Evolutionary conservation across 2,329 filamentous ascomycete genomes (phyloP), one percentile per base, ranked within the genome.

Genomic region (Elsinoe batatas): DNA sequence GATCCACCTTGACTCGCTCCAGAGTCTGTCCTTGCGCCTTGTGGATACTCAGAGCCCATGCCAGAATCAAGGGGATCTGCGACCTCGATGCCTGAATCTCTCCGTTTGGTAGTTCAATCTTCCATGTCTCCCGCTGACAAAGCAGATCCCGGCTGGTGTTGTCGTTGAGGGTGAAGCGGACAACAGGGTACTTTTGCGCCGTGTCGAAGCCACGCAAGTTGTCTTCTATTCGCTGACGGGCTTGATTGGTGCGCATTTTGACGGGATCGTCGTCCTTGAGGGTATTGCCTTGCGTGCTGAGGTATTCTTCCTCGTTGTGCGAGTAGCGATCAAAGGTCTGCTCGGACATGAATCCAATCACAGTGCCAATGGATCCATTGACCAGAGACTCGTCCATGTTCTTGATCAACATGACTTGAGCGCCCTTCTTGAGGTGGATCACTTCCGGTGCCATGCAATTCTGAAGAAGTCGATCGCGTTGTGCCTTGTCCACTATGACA

Each of bases 391-490:
- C 89, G 65, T 98, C 93, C 72, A 97, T 85, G 64, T 98, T 98
- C 71, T 98, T 98, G 76, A 98, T 96, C n/a, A 98, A 76, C 93
- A 98, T 98, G 43, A 98, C 94, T 67, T 98, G 94, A 0, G 93
- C 88, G 8, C 90, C 88, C 60, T 93, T 85, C 69, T 96, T 97
- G 30, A 98, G 73, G 33, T 87, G 82, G 17, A 98, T 80, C 0
- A 72, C 67, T 63, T 85, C 85, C 0, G 93, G 91, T 0, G 93
- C 91, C 87, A 98, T 96, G 81, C 94, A 95, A 65, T 91, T 95
- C 5, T 80, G 71, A 5, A 98, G 75, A 0, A 97, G 71, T 65
- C 83, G 91, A 44, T 95, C 89, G 32, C 88, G 84, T 36, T 85
- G 70, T 0, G 75, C 71, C 15, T 78, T 76, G 61, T 95, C 88